Evolutionary conservation across 2,329 filamentous ascomycete species (phyloP).

Genomic region (Ophidiomyces ophidiicola): DNA sequence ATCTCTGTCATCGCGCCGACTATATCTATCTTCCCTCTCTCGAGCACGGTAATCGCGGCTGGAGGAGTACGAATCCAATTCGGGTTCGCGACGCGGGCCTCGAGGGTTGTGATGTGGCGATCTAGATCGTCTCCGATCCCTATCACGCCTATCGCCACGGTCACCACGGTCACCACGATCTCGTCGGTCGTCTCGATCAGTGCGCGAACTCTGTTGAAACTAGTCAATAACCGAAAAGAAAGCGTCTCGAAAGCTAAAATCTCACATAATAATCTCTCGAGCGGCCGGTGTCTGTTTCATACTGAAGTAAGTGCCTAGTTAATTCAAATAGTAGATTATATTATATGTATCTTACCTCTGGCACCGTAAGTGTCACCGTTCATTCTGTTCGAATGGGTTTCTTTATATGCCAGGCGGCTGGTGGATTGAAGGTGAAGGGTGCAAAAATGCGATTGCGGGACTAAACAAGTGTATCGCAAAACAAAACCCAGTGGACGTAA

Average conservation of each 20-base stretch:
- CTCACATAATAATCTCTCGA: slow-evolving; percentile 45
- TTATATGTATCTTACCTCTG: slow-evolving; percentile 45
- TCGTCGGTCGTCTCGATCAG: slow-evolving; percentile 35
- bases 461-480: too few species aligned
- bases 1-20: slow-evolving; percentile 59
- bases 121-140: slow-evolving; percentile 65
- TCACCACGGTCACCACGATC: slow-evolving; percentile 35
- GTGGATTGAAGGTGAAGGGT: not conserved
- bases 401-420: not conserved
- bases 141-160: slow-evolving; percentile 35
- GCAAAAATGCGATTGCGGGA: too few species aligned
- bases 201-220: slow-evolving; percentile 33
- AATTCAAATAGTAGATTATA: slow-evolving; percentile 19
- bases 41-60: slow-evolving; percentile 86
- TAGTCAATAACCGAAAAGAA: slow-evolving; percentile 19
- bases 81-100: slow-evolving; percentile 56
- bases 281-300: slow-evolving; percentile 38
- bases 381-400: slow-evolving; percentile 40
- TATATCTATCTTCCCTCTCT: slow-evolving; percentile 87
- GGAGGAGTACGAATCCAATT: slow-evolving; percentile 78
- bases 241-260: slow-evolving; percentile 10
- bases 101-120: slow-evolving; percentile 66
- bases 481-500: too few species aligned
- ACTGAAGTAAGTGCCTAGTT: slow-evolving; percentile 26
- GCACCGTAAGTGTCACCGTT: slow-evolving; percentile 76